A percentile compares a stretch with the other conserved stretches of the same genome.
These are phyloP conservation scores for Dentipellis sp. DNA, from an alignment of 768 basidiomycete species.

Conservation along the genomic window DNA sequence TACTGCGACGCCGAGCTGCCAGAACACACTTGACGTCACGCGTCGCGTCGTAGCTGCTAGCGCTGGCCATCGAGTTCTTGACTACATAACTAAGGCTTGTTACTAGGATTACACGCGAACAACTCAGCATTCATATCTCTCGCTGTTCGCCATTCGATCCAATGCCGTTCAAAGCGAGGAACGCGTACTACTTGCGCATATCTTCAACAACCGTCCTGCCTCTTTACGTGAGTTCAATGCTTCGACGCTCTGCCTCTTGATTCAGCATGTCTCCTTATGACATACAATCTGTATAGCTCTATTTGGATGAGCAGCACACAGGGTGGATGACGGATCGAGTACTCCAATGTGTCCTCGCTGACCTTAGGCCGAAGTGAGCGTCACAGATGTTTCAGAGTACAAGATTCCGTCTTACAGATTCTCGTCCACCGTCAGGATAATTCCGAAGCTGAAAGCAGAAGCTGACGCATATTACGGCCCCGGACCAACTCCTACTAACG, in stretches of 20 bases:
- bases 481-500: conserved; percentile 28
- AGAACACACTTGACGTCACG: no score
- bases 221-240: conserved; percentile 47
- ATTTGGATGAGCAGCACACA: conserved; percentile 81
- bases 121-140: no score
- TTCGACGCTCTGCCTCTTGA: not conserved
- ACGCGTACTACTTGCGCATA: conserved; percentile 76
- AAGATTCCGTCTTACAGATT: not conserved
- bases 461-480: conserved; percentile 33
- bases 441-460: conserved; percentile 59
- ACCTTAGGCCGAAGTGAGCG: conserved; percentile 61
- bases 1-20: no score
- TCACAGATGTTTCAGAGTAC: conserved; percentile 1
- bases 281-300: conserved; percentile 37
- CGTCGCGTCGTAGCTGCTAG: no score
- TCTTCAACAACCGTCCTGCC: conserved; percentile 69
- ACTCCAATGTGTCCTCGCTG: conserved; percentile 72
- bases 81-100: no score
- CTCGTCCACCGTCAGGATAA: conserved; percentile 35
- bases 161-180: conserved; percentile 66
- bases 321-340: conserved; percentile 86
- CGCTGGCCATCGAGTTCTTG: no score
- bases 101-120: no score
- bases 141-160: no score
- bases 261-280: not conserved